These are phyloP conservation scores for Scytalidium lignicola DNA, from an alignment of 2,329 filamentous ascomycete species.

Conservation along the genomic window DNA sequence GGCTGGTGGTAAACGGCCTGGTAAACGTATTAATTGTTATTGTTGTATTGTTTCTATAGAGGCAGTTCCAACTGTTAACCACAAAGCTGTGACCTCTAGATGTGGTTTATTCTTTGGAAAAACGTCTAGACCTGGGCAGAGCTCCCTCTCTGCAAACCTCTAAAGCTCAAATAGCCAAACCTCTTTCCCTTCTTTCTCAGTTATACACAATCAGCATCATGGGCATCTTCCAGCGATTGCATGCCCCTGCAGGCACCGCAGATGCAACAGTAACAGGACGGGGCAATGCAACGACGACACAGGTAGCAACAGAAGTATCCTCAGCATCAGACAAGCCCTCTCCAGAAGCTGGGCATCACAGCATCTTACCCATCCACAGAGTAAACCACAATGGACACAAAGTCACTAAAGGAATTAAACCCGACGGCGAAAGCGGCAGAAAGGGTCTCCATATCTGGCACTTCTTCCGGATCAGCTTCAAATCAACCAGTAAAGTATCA, in stretches of 20 bases:
- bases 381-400: conserved; percentile 25
- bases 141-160: no score
- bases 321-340: background rate
- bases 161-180: background rate
- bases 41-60: no score
- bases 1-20: no score
- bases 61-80: no score
- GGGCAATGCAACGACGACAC: background rate
- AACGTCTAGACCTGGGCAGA: no score
- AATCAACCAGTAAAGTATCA: conserved; percentile 58
- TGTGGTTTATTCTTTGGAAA: no score
- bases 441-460: conserved; percentile 57
- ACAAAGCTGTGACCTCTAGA: no score
- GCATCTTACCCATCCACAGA: background rate
- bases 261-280: background rate
- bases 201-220: background rate
- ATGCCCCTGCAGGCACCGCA: background rate
- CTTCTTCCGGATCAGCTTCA: conserved; percentile 59
- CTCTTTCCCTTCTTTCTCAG: background rate
- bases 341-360: background rate
- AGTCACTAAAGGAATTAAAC: conserved; percentile 32
- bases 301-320: background rate
- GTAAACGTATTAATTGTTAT: no score
- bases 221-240: background rate
- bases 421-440: conserved; percentile 64